Conservation (phyloP, 805 yeast genomes). For the Millerago galiae region DNA sequence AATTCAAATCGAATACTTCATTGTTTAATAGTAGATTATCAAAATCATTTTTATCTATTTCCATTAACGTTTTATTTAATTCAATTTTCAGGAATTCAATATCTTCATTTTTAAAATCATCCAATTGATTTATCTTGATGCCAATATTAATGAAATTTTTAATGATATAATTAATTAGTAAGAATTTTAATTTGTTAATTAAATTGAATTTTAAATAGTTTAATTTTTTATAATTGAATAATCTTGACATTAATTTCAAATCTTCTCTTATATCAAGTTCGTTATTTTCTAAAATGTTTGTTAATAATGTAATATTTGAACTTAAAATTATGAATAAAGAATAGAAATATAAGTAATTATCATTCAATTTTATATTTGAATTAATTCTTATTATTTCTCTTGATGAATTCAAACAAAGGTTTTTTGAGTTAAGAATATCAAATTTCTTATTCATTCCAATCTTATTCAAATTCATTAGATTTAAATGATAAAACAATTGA, state of each 20-base stretch:
- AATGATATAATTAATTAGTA: too few relatives aligned
- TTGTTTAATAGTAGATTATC: not conserved
- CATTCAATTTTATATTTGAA: not conserved
- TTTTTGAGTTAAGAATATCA: constrained; percentile 3
- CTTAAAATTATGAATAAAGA: constrained; percentile 5
- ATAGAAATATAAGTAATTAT: constrained; percentile 2
- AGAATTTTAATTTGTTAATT: constrained; percentile 3
- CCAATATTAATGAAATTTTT: constrained; percentile 8
- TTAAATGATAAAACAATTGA: constrained; percentile 8
- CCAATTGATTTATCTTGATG: not conserved
- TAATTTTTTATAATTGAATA: constrained; percentile 3
- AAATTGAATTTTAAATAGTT: constrained; percentile 4
- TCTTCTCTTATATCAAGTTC: constrained; percentile 2
- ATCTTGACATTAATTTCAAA: constrained; percentile 2
- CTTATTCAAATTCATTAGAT: constrained; percentile 7
- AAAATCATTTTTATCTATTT: not conserved
- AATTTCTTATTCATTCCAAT: constrained; percentile 7
- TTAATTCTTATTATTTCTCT: constrained; percentile 7
- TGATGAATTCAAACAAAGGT: constrained; percentile 7
- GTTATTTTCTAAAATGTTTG: constrained; percentile 8
- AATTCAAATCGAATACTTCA: constrained; percentile 7
- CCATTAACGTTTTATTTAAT: constrained; percentile 1
- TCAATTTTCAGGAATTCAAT: not conserved
- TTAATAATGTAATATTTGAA: constrained; percentile 5
- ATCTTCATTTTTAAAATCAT: not conserved